These are phyloP conservation scores for Pyracantha coccinea DNA, from an alignment of 331 rosid genomes.

Conservation along the genomic window DNA sequence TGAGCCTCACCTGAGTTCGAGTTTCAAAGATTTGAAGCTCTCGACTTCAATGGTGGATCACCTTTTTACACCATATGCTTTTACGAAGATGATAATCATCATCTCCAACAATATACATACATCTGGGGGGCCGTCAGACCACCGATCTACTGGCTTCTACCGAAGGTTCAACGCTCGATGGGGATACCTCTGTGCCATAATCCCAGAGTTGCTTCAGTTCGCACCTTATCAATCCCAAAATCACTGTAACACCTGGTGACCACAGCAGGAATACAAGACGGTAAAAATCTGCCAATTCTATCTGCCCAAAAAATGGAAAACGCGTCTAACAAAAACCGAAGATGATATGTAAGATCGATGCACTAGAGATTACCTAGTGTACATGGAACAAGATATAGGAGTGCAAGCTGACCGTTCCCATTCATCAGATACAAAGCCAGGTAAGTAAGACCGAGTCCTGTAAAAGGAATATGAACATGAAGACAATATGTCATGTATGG, in stretches of 20 bases:
- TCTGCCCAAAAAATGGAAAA: background rate
- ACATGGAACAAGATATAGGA: slow-evolving; percentile 95
- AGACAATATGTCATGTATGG: background rate
- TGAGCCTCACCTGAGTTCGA: too few relatives aligned
- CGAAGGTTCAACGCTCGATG: slow-evolving; percentile 16
- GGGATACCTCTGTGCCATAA: slow-evolving; percentile 31
- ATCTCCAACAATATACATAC: background rate
- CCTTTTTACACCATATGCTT: background rate
- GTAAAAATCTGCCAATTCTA: background rate
- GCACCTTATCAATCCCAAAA: slow-evolving; percentile 61
- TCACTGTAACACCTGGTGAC: slow-evolving; percentile 45
- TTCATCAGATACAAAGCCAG: slow-evolving; percentile 73
- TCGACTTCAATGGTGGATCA: too few relatives aligned
- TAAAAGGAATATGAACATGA: slow-evolving; percentile 3
- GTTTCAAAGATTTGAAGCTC: too few relatives aligned
- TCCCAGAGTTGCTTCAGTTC: slow-evolving; percentile 65
- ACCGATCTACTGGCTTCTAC: slow-evolving; percentile 10
- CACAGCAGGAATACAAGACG: slow-evolving; percentile 3
- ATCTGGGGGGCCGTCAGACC: background rate
- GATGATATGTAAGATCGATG: background rate
- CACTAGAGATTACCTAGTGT: slow-evolving; percentile 59
- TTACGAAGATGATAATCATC: background rate
- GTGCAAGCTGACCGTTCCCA: slow-evolving; percentile 97
- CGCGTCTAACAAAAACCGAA: too few relatives aligned
- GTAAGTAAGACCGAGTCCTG: slow-evolving; percentile 74